Evolutionary conservation across 2,329 filamentous ascomycete genomes (phyloP).

Genomic region (Botrytis squamosa): DNA sequence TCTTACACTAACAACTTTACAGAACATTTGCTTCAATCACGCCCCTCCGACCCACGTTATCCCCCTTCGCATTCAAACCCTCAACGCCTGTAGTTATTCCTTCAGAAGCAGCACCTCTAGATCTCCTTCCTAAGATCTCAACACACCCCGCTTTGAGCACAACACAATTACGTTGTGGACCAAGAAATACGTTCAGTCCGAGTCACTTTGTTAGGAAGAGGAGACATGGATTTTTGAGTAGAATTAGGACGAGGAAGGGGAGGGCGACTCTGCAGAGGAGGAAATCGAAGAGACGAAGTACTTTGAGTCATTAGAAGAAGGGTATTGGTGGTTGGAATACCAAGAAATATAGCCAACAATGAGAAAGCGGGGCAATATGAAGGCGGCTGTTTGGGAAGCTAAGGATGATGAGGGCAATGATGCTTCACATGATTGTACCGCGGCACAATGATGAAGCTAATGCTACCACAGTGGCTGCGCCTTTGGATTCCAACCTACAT

Average conservation of each 20-base stretch:
- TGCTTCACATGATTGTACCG: background rate
- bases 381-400: background rate
- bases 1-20: constrained; percentile 3
- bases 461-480: background rate
- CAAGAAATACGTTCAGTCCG: constrained; percentile 39
- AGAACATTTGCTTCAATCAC: constrained; percentile 39
- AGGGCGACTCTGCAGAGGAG: constrained; percentile 36
- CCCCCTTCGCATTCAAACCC: constrained; percentile 25
- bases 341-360: background rate
- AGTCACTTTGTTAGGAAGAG: constrained; percentile 42
- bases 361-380: background rate
- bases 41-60: constrained; percentile 34
- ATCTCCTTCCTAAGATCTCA: constrained; percentile 38
- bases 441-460: background rate
- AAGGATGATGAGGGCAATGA: background rate
- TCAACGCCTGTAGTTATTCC: constrained; percentile 3
- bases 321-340: background rate
- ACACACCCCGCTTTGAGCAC: constrained; percentile 35
- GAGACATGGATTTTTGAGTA: constrained; percentile 40
- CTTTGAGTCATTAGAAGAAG: constrained; percentile 38
- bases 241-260: constrained; percentile 39
- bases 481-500: background rate
- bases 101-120: constrained; percentile 24
- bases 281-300: constrained; percentile 38
- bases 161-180: constrained; percentile 39